These are phyloP conservation scores for Pinus taeda DNA, from an alignment of 75 land plant species.

Conservation along the genomic window DNA sequence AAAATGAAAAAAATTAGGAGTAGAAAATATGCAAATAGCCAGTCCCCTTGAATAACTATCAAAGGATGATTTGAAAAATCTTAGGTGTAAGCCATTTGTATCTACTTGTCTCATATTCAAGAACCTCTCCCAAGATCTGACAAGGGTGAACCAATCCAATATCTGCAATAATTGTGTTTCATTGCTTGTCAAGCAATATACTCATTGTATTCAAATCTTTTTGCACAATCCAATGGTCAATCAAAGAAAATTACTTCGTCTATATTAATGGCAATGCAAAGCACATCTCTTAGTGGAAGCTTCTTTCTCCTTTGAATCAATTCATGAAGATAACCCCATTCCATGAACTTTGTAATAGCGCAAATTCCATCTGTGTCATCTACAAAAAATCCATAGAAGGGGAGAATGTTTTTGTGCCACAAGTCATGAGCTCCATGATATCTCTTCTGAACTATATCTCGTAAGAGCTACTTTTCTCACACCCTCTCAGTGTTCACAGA, in stretches of 20 bases:
- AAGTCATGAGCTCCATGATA: constrained; percentile 64
- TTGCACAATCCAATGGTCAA: constrained; percentile 59
- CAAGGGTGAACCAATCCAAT: constrained; percentile 56
- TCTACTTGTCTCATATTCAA: constrained; percentile 72
- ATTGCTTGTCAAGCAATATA: constrained; percentile 55
- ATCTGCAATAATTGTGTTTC: constrained; percentile 71
- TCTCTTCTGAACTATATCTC: constrained; percentile 51
- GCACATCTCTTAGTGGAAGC: constrained; percentile 44
- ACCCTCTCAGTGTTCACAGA: constrained; percentile 51
- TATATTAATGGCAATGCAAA: constrained; percentile 56
- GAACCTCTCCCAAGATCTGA: constrained; percentile 51
- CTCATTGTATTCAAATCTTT: constrained; percentile 65
- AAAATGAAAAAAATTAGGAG: background rate
- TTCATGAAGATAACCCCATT: constrained; percentile 59
- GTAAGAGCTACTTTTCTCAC: constrained; percentile 55
- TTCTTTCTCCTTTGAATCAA: constrained; percentile 39
- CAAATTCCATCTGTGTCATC: constrained; percentile 65
- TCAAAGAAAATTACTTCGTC: constrained; percentile 77
- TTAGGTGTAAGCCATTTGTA: constrained; percentile 84
- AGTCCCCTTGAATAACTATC: background rate
- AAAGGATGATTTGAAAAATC: constrained; percentile 30
- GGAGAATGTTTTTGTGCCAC: constrained; percentile 72
- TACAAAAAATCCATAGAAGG: constrained; percentile 56
- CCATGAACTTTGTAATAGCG: constrained; percentile 61
- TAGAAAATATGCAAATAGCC: background rate